Percentiles rank a stretch among this genome's conserved stretches.
Evolutionary conservation across 805 yeast genomes (phyloP).

Genomic region (Cyberlindnera japonica): DNA sequence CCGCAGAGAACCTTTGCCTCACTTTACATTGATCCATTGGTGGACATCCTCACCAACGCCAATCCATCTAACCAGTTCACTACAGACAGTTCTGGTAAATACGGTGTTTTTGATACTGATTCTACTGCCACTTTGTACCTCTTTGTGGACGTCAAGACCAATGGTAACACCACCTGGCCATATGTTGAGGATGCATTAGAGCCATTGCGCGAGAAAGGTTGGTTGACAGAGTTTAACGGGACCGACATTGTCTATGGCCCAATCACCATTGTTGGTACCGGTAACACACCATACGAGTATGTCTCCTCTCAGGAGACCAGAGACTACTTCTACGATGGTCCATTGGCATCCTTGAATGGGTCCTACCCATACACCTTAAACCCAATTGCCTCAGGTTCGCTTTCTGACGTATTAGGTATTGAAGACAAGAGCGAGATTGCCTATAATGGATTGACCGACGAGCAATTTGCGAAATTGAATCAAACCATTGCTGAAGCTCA

Average conservation of each 20-base stretch:
- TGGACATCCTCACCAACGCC: slow-evolving; percentile 43
- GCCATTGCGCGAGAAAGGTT: slow-evolving; percentile 47
- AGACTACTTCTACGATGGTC: slow-evolving; percentile 48
- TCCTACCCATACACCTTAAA: slow-evolving; percentile 25
- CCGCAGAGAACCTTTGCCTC: slow-evolving; percentile 42
- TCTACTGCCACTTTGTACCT: slow-evolving; percentile 51
- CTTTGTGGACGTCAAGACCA: slow-evolving; percentile 64
- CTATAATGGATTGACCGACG: slow-evolving; percentile 32
- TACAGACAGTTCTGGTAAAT: slow-evolving; percentile 20
- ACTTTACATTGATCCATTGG: slow-evolving; percentile 56
- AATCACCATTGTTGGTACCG: slow-evolving; percentile 63
- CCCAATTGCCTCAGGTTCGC: slow-evolving; percentile 46
- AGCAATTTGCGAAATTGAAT: slow-evolving; percentile 35
- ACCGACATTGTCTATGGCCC: slow-evolving; percentile 47
- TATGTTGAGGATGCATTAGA: slow-evolving; percentile 45
- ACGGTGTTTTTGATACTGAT: slow-evolving; percentile 43
- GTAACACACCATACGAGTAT: slow-evolving; percentile 53
- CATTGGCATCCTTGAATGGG: slow-evolving; percentile 31
- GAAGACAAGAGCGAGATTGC: slow-evolving; percentile 10
- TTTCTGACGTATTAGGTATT: slow-evolving; percentile 29
- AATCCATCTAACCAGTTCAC: slow-evolving; percentile 33
- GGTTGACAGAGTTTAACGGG: slow-evolving; percentile 43
- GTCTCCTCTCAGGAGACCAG: slow-evolving; percentile 33
- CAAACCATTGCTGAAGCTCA: slow-evolving; percentile 41
- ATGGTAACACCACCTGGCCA: slow-evolving; percentile 43